Evolutionary conservation across 2,329 filamentous ascomycete genomes (phyloP), one percentile per base, ranked within the genome.

Genomic region (Aspergillus pseudoglaucus): DNA sequence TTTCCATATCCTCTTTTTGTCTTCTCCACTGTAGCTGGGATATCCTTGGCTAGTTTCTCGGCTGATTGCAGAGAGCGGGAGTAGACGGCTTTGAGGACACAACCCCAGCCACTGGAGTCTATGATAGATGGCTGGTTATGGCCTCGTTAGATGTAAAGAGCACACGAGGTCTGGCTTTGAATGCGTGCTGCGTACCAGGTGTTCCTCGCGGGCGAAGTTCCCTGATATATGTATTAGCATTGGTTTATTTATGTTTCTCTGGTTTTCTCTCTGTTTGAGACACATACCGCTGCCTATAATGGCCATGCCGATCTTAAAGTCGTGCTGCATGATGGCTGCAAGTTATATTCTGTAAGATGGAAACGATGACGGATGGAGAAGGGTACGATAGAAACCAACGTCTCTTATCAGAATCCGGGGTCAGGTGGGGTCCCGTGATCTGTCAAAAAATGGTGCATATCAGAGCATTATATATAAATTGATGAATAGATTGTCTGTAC

Each of bases 191-290:
- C 59, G 39, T 65, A 75, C 72, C 45, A 80, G 67, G 57, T 81
- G 78, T 53, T 80, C 72, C 62, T 81, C 78, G 51, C 73, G 71
- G 47, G 77, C 77, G 60, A 81, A 81, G 56, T 79, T 79, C 50
- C 78, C 70, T 72, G 33, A n/a, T 42, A 18, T 47, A 18, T 47
- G 45, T 49, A 43, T 50, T 8, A 23, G 37, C 12, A 22, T 25
- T 40, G 44, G 33, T 12, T n/a, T 44, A 32, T 14, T 12, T 42
- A 43, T 22, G 10, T 23, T 23, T 46, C 33, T 4, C 12, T 22
- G 33, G 23, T 12, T 42, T 42, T 20, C 12, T 23, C 30, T 4
- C 12, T 22, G 33, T 20, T 12, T 17, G 8, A 25, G 25, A 15
- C n/a, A n/a, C 55, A 35, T 59, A 70, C 69, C 78, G 59, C 75